Percentiles rank a stretch among this genome's conserved stretches.
Conservation (phyloP, 2,329 filamentous ascomycete species). For the Fusarium robinianum region DNA sequence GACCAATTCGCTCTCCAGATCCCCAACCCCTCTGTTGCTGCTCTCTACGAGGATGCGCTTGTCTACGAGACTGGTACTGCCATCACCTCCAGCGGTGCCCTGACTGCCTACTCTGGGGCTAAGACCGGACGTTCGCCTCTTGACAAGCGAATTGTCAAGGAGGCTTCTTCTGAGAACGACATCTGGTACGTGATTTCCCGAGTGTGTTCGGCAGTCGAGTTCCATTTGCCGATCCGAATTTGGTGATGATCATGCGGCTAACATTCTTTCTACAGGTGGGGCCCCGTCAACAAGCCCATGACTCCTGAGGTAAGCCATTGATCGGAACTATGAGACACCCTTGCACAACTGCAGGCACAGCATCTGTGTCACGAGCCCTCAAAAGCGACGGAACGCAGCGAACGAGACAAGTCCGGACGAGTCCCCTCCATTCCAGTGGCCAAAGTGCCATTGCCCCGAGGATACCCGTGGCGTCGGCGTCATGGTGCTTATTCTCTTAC, state of each 20-base stretch:
- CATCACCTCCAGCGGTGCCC: slow-evolving; percentile 91
- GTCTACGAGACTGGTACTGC: slow-evolving; percentile 96
- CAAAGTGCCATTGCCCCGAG: slow-evolving; percentile 34
- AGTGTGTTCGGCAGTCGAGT: slow-evolving; percentile 17
- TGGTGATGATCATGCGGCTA: slow-evolving; percentile 34
- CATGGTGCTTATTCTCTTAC: slow-evolving; percentile 40
- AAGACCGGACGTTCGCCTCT: slow-evolving; percentile 97
- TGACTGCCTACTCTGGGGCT: slow-evolving; percentile 96
- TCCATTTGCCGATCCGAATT: slow-evolving; percentile 18
- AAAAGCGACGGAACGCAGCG: slow-evolving; percentile 11
- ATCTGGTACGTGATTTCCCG: slow-evolving; percentile 66
- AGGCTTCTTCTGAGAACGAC: slow-evolving; percentile 83
- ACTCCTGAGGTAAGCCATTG: slow-evolving; percentile 73
- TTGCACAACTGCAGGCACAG: slow-evolving; percentile 9
- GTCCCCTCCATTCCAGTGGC: slow-evolving; percentile 31
- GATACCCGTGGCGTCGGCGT: slow-evolving; percentile 33
- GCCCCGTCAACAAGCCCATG: slow-evolving; percentile 99
- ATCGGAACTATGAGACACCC: not conserved
- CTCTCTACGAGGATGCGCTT: slow-evolving; percentile 98
- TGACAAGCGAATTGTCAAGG: slow-evolving; percentile 97
- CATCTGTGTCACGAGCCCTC: slow-evolving; percentile 26
- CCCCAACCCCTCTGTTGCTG: slow-evolving; percentile 92
- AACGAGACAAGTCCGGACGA: slow-evolving; percentile 21
- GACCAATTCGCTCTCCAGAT: slow-evolving; percentile 50
- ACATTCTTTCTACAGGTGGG: slow-evolving; percentile 64